A percentile compares a stretch with the other conserved stretches of the same genome.
Evolutionary conservation across 1,284 basidiomycete species (phyloP).

Genomic region (Trametes sp.): DNA sequence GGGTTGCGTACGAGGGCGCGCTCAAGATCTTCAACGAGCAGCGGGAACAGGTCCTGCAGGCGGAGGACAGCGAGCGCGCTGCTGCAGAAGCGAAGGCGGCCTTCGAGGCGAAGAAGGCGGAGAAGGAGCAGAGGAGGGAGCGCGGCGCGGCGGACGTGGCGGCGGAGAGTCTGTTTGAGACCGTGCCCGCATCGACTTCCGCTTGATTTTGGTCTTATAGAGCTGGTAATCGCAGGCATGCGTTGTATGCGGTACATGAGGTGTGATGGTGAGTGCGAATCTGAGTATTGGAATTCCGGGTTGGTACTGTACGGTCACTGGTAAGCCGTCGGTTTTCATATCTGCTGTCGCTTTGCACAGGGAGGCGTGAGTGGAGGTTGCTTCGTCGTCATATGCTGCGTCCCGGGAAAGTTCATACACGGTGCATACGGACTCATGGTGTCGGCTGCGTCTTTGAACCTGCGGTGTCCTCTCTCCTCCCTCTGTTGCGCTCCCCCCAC

Average conservation of each 20-base stretch:
- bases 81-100: slow-evolving; percentile 31
- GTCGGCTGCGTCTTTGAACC: not conserved
- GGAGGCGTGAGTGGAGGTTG: too few species aligned
- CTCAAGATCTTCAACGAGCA: slow-evolving; percentile 51
- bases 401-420: too few species aligned
- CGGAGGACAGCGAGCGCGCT: slow-evolving; percentile 21
- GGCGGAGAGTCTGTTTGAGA: slow-evolving; percentile 39
- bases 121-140: slow-evolving; percentile 28
- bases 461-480: slow-evolving; percentile 9
- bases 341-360: too few species aligned
- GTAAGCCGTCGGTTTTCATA: too few species aligned
- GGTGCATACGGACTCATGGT: not conserved
- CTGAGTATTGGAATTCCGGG: not conserved
- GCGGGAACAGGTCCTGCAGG: slow-evolving; percentile 28
- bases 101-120: slow-evolving; percentile 35
- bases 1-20: slow-evolving; percentile 81
- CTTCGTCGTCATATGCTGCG: too few species aligned
- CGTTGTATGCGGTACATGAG: slow-evolving; percentile 1
- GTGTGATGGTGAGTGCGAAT: not conserved
- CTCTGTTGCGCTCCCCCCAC: slow-evolving; percentile 55
- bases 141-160: slow-evolving; percentile 36
- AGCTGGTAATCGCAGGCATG: slow-evolving; percentile 25
- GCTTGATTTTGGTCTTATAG: slow-evolving; percentile 11
- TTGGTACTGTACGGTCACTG: too few species aligned
- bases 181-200: slow-evolving; percentile 11